Conservation (phyloP, 345 rosid species). For the Euphorbia lathyris region DNA sequence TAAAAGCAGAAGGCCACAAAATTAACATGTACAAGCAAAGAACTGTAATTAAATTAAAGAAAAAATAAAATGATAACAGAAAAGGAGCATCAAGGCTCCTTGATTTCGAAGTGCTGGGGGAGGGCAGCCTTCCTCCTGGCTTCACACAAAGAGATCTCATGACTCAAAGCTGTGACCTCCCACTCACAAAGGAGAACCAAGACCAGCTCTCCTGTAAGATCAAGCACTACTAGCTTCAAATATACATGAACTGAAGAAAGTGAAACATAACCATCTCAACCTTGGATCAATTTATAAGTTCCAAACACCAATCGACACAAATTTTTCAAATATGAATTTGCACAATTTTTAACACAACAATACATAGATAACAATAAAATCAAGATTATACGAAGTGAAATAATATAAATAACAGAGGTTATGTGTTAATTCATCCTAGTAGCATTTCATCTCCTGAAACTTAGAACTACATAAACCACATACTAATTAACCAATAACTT, state of each 20-base stretch:
- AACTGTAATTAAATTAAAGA: neutral
- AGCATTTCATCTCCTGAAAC: too few species aligned
- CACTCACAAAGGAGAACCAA: constrained; percentile 3
- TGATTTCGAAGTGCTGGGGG: neutral
- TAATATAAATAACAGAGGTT: too few species aligned
- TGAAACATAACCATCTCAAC: neutral
- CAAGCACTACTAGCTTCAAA: neutral
- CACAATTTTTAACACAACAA: too few species aligned
- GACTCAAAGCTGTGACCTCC: neutral
- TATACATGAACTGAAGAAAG: neutral
- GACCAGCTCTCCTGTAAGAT: neutral
- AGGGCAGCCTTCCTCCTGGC: neutral
- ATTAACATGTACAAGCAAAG: neutral
- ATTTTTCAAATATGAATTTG: too few species aligned
- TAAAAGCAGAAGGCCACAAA: neutral
- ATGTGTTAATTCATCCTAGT: too few species aligned
- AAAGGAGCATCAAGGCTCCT: neutral
- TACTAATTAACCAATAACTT: too few species aligned
- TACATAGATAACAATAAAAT: too few species aligned
- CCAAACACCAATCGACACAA: too few species aligned
- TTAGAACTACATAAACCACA: too few species aligned
- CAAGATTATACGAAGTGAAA: too few species aligned
- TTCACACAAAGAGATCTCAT: neutral
- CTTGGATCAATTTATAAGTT: too few species aligned
- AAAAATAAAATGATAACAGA: neutral